Evolutionary conservation across 2,329 filamentous ascomycete species (phyloP), one percentile per base, ranked within the genome.

Genomic region (Dothideomycetes sp.): DNA sequence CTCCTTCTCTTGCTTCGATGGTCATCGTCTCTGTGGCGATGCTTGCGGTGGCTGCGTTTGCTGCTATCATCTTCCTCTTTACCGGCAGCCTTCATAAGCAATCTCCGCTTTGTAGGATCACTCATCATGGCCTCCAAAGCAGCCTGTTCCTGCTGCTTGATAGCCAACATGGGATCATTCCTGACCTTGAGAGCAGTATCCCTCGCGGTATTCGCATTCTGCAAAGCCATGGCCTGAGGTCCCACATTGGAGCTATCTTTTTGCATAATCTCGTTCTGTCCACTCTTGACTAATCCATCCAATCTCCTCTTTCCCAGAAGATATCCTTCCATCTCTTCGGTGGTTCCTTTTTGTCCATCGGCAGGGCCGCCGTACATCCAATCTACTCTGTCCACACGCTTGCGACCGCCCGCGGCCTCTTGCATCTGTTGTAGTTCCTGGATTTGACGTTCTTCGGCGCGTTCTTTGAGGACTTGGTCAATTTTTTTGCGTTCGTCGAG

Each of bases 341-440:
- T 76, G 27, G 77, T 84, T 20, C 82, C 82, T n/a, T 70, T 69
- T 55, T 84, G 80, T 24, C 85, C 84, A 43, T 71, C 73, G 35
- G 81, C 82, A 6, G 91, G 87, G 1, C 89, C 89, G 52, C 82
- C 78, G 64, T 98, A 98, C 86, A 98, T 95, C 85, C 91, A 98
- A 55, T 96, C 91, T 18, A 98, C 89, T 24, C 87, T 79, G 53
- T 89, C 81, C 20, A 82, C 67, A 39, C 82, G 74, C 56, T 86
- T 88, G 53, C 75, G 78, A 42, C 88, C 87, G 25, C 91, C 91
- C 1, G 87, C 82, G 2, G 82, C 80, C 63, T 95, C 91, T 43
- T 95, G 85, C 50, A 96, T 74, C 38, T 80, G 77, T 61, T 95
- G 84, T 1, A 96, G 76, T 60, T 96, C 88, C 61, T 95, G 86